These are phyloP conservation scores for Trypanosoma caninum DNA, from an alignment of 208 protist genomes.

Conservation along the genomic window DNA sequence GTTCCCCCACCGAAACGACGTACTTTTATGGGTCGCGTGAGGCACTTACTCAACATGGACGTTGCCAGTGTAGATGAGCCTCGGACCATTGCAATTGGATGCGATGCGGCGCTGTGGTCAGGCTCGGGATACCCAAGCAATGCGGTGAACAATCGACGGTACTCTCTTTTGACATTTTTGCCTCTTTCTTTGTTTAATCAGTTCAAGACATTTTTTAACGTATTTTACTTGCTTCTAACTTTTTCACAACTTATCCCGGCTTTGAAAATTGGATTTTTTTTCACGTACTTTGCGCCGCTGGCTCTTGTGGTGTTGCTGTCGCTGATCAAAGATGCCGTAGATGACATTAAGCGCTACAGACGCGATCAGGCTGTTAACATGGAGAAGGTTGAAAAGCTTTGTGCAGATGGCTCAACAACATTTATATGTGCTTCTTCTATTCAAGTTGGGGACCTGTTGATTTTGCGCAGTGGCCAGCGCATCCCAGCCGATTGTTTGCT, in stretches of 20 bases:
- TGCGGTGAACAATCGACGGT: slow-evolving; percentile 80
- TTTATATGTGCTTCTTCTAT: slow-evolving; percentile 81
- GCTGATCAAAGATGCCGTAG: slow-evolving; percentile 92
- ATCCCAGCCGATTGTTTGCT: slow-evolving; percentile 97
- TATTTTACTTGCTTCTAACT: slow-evolving; percentile 87
- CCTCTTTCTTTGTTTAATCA: slow-evolving; percentile 72
- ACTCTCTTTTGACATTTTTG: slow-evolving; percentile 76
- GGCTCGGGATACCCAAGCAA: slow-evolving; percentile 53
- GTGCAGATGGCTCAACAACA: slow-evolving; percentile 37
- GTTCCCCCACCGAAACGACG: not conserved
- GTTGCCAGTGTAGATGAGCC: slow-evolving; percentile 24
- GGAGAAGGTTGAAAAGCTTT: slow-evolving; percentile 67
- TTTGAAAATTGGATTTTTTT: slow-evolving; percentile 90
- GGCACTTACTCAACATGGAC: slow-evolving; percentile 17
- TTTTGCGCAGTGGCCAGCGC: slow-evolving; percentile 90
- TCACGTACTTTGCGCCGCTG: slow-evolving; percentile 95
- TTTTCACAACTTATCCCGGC: slow-evolving; percentile 75
- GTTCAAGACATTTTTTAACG: slow-evolving; percentile 80
- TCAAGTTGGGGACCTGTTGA: slow-evolving; percentile 93
- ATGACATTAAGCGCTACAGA: slow-evolving; percentile 92
- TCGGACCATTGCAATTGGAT: slow-evolving; percentile 54
- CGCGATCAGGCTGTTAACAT: slow-evolving; percentile 86
- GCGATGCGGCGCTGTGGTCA: slow-evolving; percentile 33
- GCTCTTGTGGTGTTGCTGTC: slow-evolving; percentile 89
- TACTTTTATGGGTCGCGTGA: not conserved